A percentile compares a stretch with the other conserved stretches of the same genome.
Conservation (phyloP, 1,284 basidiomycete genomes). For the Melampsora larici-populina region DNA sequence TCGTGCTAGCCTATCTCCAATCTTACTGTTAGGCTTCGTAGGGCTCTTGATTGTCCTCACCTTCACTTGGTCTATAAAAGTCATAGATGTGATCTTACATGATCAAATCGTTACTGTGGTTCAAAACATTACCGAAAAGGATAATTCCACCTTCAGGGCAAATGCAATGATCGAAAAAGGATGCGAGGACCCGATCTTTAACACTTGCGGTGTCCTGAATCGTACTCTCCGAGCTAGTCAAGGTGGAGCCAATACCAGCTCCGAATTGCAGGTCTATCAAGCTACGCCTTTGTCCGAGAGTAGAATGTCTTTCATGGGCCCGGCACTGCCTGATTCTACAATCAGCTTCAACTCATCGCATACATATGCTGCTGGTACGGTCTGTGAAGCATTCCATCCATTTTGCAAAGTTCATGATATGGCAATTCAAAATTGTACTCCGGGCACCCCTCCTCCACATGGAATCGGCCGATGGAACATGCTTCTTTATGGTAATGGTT, state of each 20-base stretch:
- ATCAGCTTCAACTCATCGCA: background rate
- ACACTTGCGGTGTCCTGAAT: background rate
- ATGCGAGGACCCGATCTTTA: background rate
- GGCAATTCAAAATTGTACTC: background rate
- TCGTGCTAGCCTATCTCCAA: background rate
- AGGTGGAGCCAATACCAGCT: constrained; percentile 2
- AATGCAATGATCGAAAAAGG: background rate
- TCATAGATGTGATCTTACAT: background rate
- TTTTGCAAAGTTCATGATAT: background rate
- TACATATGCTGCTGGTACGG: constrained; percentile 5
- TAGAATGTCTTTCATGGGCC: background rate
- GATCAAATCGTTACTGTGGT: background rate
- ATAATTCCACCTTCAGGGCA: background rate
- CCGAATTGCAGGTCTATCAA: background rate
- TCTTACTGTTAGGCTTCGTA: background rate
- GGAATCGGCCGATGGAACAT: background rate
- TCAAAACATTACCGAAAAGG: background rate
- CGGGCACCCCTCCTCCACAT: background rate
- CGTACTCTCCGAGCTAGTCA: background rate
- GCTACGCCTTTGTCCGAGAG: background rate
- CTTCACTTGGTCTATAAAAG: background rate
- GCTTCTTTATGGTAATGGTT: background rate
- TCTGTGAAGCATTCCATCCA: background rate
- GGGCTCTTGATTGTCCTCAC: background rate
- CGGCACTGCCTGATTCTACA: background rate